Percentiles rank a stretch among this genome's conserved stretches.
Conservation (phyloP, 768 basidiomycete species). For the Holtermanniella nyarrowii region DNA sequence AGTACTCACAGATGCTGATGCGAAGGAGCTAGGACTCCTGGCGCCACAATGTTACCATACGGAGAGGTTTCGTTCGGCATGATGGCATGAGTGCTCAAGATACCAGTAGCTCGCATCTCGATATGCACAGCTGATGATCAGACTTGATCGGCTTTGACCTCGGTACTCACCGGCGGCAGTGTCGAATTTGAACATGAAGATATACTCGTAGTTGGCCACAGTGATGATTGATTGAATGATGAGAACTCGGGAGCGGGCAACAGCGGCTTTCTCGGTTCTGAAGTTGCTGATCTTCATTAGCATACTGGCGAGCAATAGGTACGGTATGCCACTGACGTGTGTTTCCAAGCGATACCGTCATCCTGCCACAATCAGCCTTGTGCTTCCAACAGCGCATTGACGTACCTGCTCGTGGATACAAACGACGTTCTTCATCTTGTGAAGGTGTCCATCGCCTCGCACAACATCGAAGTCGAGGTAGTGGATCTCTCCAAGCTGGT, state of each 20-base stretch:
- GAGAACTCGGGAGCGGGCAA: conserved; percentile 27
- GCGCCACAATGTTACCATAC: no score
- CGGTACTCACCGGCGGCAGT: no score
- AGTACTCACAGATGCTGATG: no score
- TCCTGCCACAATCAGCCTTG: no score
- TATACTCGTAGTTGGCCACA: conserved; percentile 33
- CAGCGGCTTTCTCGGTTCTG: conserved; percentile 23
- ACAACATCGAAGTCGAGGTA: conserved; percentile 22
- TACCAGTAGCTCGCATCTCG: no score
- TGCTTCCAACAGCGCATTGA: no score
- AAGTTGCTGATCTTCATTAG: no score
- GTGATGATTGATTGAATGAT: conserved; percentile 33
- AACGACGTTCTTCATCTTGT: conserved; percentile 19
- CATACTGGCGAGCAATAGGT: conserved; percentile 4
- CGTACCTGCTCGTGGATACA: conserved; percentile 38
- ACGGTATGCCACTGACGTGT: background rate
- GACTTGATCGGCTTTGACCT: no score
- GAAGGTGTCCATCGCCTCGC: conserved; percentile 10
- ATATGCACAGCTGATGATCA: no score
- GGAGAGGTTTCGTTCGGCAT: no score
- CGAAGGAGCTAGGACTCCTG: no score
- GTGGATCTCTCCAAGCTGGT: conserved; percentile 6
- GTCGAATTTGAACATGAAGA: conserved; percentile 12
- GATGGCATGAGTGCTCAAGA: no score
- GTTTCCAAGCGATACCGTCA: conserved; percentile 35